These are phyloP conservation scores for Trichoderma gracile DNA, from an alignment of 2,329 filamentous ascomycete species.

Conservation along the genomic window DNA sequence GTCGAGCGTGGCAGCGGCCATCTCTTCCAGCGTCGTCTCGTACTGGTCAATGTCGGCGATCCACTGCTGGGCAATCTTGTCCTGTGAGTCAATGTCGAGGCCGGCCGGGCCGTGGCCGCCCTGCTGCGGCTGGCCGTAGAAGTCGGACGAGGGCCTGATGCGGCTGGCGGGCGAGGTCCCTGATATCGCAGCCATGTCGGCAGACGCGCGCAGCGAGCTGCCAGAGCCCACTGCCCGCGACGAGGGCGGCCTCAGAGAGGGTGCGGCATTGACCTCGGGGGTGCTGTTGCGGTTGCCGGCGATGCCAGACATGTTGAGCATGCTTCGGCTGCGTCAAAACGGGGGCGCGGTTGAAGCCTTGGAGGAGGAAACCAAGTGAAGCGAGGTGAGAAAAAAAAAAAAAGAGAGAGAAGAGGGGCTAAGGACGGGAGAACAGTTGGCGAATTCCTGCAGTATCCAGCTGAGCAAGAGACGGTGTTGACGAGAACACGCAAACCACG, in stretches of 20 bases:
- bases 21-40: conserved; percentile 97
- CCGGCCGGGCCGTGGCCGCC: conserved; percentile 65
- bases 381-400: conserved; percentile 23
- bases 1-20: conserved; percentile 97
- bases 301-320: conserved; percentile 66
- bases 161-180: conserved; percentile 68
- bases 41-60: conserved; percentile 99
- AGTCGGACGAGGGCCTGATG: conserved; percentile 92
- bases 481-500: conserved; percentile 33
- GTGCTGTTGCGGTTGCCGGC: conserved; percentile 94
- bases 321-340: conserved; percentile 34
- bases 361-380: background rate
- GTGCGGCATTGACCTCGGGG: conserved; percentile 81
- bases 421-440: conserved; percentile 35
- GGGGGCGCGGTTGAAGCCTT: too few relatives aligned
- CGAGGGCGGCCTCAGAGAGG: conserved; percentile 77
- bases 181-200: conserved; percentile 87
- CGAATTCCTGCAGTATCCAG: conserved; percentile 75
- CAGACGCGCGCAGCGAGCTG: conserved; percentile 88
- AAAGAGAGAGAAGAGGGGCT: conserved; percentile 11
- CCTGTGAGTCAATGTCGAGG: conserved; percentile 76
- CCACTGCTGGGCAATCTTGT: conserved; percentile 96
- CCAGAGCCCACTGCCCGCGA: conserved; percentile 75
- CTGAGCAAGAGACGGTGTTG: conserved; percentile 70
- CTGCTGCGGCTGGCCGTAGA: conserved; percentile 78